A percentile compares a stretch with the other conserved stretches of the same genome.
These are phyloP conservation scores for Chimonanthus praecox DNA, from an alignment of 164 flowering plant species.

Conservation along the genomic window DNA sequence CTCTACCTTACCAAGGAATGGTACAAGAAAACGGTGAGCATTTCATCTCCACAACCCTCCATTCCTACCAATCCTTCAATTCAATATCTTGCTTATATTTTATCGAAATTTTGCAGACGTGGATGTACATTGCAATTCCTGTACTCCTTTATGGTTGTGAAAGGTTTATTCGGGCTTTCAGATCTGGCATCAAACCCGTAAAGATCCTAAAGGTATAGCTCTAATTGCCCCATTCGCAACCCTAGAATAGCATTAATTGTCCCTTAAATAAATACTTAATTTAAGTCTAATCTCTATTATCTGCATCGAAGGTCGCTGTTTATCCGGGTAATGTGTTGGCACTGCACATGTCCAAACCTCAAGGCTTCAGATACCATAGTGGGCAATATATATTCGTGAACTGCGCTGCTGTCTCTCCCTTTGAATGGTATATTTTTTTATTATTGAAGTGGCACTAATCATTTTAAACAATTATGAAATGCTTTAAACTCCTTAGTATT, in stretches of 20 bases:
- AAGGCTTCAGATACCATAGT: slow-evolving; percentile 47
- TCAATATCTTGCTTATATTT: neutral
- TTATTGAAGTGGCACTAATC: neutral
- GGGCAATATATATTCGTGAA: slow-evolving; percentile 58
- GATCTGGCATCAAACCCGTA: slow-evolving; percentile 42
- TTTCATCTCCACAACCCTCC: neutral
- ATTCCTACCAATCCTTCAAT: neutral
- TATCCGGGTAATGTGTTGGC: slow-evolving; percentile 47
- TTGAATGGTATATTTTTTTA: slow-evolving; percentile 34
- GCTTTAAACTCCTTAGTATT: neutral
- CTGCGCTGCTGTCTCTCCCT: slow-evolving; percentile 48
- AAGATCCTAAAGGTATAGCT: slow-evolving; percentile 36
- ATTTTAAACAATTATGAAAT: too few species aligned
- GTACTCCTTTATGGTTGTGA: slow-evolving; percentile 34
- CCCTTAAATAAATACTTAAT: neutral
- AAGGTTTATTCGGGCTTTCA: slow-evolving; percentile 36
- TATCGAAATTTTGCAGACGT: slow-evolving; percentile 29
- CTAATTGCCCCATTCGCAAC: too few species aligned
- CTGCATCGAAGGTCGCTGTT: slow-evolving; percentile 33
- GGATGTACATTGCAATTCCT: slow-evolving; percentile 49
- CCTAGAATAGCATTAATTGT: too few species aligned
- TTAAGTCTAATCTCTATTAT: neutral
- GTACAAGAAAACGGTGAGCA: slow-evolving; percentile 38
- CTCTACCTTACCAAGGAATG: slow-evolving; percentile 30
- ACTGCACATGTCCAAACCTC: slow-evolving; percentile 46